Evolutionary conservation across 257 asterid species (phyloP).

Genomic region (Fraxinus anomala): DNA sequence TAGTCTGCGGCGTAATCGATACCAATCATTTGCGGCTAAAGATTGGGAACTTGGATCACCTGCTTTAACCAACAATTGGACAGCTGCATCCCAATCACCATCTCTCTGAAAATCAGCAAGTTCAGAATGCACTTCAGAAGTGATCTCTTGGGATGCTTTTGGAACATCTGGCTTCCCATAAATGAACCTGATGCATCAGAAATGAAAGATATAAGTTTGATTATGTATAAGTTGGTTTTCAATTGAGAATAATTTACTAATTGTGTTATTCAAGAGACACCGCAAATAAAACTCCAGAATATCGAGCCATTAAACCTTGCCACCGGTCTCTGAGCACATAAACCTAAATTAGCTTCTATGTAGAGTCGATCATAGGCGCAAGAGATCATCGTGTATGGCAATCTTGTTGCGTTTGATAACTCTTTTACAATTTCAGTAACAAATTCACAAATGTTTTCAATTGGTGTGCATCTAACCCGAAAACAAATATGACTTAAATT

Average conservation of each 20-base stretch:
- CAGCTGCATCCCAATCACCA: slow-evolving; percentile 86
- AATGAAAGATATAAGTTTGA: slow-evolving; percentile 21
- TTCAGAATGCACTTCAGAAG: slow-evolving; percentile 66
- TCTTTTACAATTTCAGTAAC: neutral
- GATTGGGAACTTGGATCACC: slow-evolving; percentile 80
- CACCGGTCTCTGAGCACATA: neutral
- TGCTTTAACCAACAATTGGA: slow-evolving; percentile 61
- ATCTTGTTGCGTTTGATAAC: neutral
- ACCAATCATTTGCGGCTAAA: slow-evolving; percentile 90
- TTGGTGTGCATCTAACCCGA: neutral
- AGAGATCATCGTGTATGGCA: neutral
- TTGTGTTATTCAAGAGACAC: neutral
- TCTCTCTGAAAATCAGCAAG: slow-evolving; percentile 63
- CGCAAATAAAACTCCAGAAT: neutral
- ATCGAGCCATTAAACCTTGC: neutral
- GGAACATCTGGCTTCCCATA: slow-evolving; percentile 98
- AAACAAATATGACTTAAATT: neutral
- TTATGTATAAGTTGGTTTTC: neutral
- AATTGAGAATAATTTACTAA: neutral
- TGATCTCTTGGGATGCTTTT: slow-evolving; percentile 67
- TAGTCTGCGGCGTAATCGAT: slow-evolving; percentile 86
- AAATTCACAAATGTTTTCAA: neutral
- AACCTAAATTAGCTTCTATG: neutral
- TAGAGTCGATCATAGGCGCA: neutral
- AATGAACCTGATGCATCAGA: slow-evolving; percentile 65